Base-by-base conservation (phyloP, 352 stramenopile species). In the Globisporangium canariense region DNA sequence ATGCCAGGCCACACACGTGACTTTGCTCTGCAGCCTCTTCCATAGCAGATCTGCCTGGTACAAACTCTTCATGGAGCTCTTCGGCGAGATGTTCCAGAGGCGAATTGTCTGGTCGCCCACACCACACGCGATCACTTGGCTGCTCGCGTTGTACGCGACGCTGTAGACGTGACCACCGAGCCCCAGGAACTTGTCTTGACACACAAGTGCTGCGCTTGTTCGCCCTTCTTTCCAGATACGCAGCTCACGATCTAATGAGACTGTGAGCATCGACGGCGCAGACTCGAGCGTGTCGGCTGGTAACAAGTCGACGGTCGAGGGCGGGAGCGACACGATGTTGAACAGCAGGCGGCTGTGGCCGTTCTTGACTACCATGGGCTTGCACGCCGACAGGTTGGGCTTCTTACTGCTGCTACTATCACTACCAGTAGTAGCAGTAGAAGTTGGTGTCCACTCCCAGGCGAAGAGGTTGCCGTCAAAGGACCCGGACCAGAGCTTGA, bases 31-130 rank as follows among this genome's bases (percentile, higher is more conserved):
- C 30, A 93, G 40, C 4, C 85, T 83, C 59, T 88, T 93, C 85
- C 85, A 93, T 9, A 91, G 73, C 49, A 91, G 20, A 3, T 91
- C 79, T 2, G 70, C 74, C 13, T 75, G 18, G 36, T 79, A 73
- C 43, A 56, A 53, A 34, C 61, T 71, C 65, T 53, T 71, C 53
- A 10, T 36, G 14, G 43, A 64, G 14, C 43, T 49, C 25, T 62
- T 69, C 1, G 38, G 22, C n/a, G 11, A 50, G 2, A 88, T 28
- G 25, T 75, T 65, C 82, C 82, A 91, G 18, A 93, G 53, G 3
- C 82, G 82, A 64, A 93, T 90, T 7, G 83, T 89, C 58, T 91
- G 74, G 62, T 93, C 85, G n/a, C 81, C 85, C 41, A 91, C 62
- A 14, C 77, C 85, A 49, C 71, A 79, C 25, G 81, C 82, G 22